phyloP scores from a whole-genome alignment of 208 protist species.

The Trypanosoma vivax region DNA sequence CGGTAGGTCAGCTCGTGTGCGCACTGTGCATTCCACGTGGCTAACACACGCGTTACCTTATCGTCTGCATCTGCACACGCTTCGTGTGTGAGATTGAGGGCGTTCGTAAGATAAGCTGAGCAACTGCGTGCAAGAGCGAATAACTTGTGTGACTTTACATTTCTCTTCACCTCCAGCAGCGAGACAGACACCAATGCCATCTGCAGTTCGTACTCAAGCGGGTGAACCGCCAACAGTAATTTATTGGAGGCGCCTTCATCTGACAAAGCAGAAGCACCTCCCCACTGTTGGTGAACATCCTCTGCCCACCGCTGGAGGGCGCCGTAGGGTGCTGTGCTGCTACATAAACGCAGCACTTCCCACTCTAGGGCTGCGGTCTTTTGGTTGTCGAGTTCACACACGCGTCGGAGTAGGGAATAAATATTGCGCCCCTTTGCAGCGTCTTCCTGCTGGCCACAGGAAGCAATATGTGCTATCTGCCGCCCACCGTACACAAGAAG shows the following conservation, averaged over 20 bases:
- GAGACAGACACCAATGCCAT: slow-evolving; percentile 16
- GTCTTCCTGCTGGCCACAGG: slow-evolving; percentile 26
- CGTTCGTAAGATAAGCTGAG: slow-evolving; percentile 4
- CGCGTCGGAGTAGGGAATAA: slow-evolving; percentile 31
- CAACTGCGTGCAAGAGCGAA: slow-evolving; percentile 6
- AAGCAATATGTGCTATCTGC: slow-evolving; percentile 25
- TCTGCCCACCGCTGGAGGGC: slow-evolving; percentile 27
- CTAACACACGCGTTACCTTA: neutral
- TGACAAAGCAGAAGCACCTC: neutral
- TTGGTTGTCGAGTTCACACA: slow-evolving; percentile 15
- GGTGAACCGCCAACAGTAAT: neutral
- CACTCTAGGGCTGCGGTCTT: slow-evolving; percentile 26
- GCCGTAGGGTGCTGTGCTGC: slow-evolving; percentile 17
- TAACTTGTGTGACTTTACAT: slow-evolving; percentile 3
- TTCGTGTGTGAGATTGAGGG: neutral
- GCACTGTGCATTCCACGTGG: slow-evolving; percentile 10
- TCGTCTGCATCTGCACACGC: neutral
- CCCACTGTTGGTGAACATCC: slow-evolving; percentile 23
- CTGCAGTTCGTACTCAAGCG: slow-evolving; percentile 10
- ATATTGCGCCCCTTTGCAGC: slow-evolving; percentile 28
- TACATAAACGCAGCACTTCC: slow-evolving; percentile 62
- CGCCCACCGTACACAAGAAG: slow-evolving; percentile 39
- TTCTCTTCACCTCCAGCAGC: slow-evolving; percentile 10
- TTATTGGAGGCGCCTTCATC: neutral
- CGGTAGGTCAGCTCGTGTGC: slow-evolving; percentile 27